Base-by-base conservation (phyloP, 2,329 filamentous ascomycete species). In the Fusarium nurragi region DNA sequence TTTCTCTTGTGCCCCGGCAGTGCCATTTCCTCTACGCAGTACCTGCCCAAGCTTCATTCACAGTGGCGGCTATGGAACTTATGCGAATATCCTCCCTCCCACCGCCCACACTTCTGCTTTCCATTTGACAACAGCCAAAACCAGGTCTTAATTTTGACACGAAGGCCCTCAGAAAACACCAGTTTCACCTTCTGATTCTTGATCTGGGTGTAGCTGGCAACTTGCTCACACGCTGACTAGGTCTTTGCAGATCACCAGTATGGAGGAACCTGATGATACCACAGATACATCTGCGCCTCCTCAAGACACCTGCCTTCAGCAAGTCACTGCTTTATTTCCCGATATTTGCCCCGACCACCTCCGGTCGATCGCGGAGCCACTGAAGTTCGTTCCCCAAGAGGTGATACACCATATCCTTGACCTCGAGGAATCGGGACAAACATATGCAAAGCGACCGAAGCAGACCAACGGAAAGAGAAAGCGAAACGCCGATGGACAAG, bases 261-360 rank as follows among this genome's bases (percentile, higher is more conserved):
- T 64, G 61, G 56, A 59, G 23, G 22, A 38, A 18, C 25, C 25
- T 8, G 28, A 54, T 11, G 39, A 39, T 9, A 32, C 32, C 4
- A 28, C 49, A 36, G 36, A 38, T n/a, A 26, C 16, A 14, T n/a
- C 30, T 14, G 45, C 47, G 30, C 19, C 6, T 5, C n/a, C 26
- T 10, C 49, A 59, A 43, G 53, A 67, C 6, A 37, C 26, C 14
- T 72, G 66, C 21, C 28, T 68, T 7, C 40, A 56, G 23, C 36
- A 40, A n/a, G 62, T 74, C 22, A 39, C 44, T 10, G 41, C 54
- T 6, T 44, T 83, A 10, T 83, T 85, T 55, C 80, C 81, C 0
- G 78, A 84, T 37, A 81, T 85, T 3, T 83, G 79, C 55, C 74
- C 69, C 1, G 58, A 76, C 0, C 80, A 78, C 51, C 70, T 84